Base-by-base conservation (phyloP, 495 filamentous ascomycete species). In the Aspergillus leporis region DNA sequence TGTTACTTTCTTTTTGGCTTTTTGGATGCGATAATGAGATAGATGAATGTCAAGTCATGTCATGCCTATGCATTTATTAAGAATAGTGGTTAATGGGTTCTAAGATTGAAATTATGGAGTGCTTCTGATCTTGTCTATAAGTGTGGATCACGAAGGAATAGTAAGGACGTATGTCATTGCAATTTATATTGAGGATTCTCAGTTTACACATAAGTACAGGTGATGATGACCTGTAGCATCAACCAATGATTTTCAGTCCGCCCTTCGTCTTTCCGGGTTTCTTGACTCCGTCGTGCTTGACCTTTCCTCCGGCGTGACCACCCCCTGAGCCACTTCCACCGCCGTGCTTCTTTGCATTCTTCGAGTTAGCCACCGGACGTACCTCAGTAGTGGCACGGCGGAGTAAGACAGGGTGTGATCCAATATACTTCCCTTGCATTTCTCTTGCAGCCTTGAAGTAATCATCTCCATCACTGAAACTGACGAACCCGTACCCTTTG, bases 401-500 rank as follows among this genome's bases (percentile, higher is more conserved):
- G 59, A 98, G 78, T 45, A 90, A 77, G 9, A 98, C 86, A 1
- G 94, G 94, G 73, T 98, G 94, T 66, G 91, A 96, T 40, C 95
- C 94, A 71, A 98, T 98, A 70, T 98, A 98, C 78, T 98, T 98
- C 48, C 93, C 92, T 70, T 97, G 87, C 95, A 98, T 98, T 74
- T 98, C 95, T 75, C 92, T 88, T 61, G 90, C 93, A 0, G 94
- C 93, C 55, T 86, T 81, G 79, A 98, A 98, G 73, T 93, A 97
- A 66, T 97, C 92, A 66, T 98, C 94, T 5, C 92, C 89, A 69
- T 97, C 89, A 61, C 87, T 89, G 75, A 98, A 98, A 70, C 90
- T 93, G 55, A 98, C 91, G 64, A 98, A 98, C 2, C 94, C 95
- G 71, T 90, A 98, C 0, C 94, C 93, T 70, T 93, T 94, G 65